Base-by-base conservation (phyloP, 2,329 filamentous ascomycete genomes). In the Trichoderma atrobrunneum region DNA sequence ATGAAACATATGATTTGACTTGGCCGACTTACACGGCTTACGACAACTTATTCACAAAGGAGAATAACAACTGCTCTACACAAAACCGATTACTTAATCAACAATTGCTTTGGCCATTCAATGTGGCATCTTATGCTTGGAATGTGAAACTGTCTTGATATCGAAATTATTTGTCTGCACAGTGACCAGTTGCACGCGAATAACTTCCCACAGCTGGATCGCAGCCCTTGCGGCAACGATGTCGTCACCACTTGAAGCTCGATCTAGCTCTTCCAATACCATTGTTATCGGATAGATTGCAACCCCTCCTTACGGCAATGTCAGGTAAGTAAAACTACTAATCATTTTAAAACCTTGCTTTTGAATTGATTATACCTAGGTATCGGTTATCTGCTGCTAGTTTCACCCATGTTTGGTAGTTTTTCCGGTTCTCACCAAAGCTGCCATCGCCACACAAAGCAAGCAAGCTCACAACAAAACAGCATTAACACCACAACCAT, bases 401-500 rank as follows among this genome's bases (percentile, higher is more conserved):
- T 43, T 43, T 10, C 3, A 51, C 10, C 48, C 11, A 54, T 7
- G 21, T 10, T 6, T 11, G 48, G n/a, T 51, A 21, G 21, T 24
- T 7, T 54, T 54, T 54, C n/a, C 48, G n/a, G 51, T 59, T 67
- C 64, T 67, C 54, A 67, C 64, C 64, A 66, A 43, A 43, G 39
- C 39, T 43, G 48, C 24, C 48, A 57, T 18, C 3, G 48, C 48
- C 48, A 24, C 48, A 11, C 48, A 54, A 54, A 54, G 21, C 48
- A 54, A 54, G 21, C 48, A 51, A 54, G n/a, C 5, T 54, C n/a
- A 54, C 21, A 21, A 14, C 11, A 54, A 24, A 51, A 66, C 8
- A 51, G 18, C 32, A 54, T 65, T 12, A 26, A 34, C 16, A 43
- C 14, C 28, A 21, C 56, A 32, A 32, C 56, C 32, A 32, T n/a